Conservation (phyloP, 106 monocot species). For the Xerophyta viscosa region DNA sequence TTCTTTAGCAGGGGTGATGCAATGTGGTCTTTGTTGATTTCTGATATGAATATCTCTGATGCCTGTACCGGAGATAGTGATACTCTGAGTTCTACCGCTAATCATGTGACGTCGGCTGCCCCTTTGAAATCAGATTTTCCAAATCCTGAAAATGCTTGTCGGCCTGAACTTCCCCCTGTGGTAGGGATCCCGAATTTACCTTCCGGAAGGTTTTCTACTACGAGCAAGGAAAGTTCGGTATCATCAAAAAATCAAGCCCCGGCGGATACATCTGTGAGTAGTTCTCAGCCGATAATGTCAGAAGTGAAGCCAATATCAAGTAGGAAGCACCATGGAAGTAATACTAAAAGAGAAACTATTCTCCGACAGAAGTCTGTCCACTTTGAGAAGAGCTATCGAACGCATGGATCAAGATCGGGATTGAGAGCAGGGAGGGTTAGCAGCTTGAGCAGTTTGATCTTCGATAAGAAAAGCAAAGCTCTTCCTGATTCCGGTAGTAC, state of each 20-base stretch:
- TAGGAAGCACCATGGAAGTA: slow-evolving; percentile 36
- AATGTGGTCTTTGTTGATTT: slow-evolving; percentile 84
- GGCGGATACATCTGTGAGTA: slow-evolving; percentile 14
- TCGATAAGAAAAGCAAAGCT: slow-evolving; percentile 54
- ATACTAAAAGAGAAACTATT: slow-evolving; percentile 59
- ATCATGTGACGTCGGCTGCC: slow-evolving; percentile 19
- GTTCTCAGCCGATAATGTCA: slow-evolving; percentile 6
- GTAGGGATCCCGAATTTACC: slow-evolving; percentile 22
- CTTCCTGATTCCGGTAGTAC: slow-evolving; percentile 24
- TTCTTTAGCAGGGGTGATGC: slow-evolving; percentile 72
- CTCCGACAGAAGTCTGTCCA: slow-evolving; percentile 48
- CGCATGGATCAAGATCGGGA: slow-evolving; percentile 57
- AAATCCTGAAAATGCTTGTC: slow-evolving; percentile 2
- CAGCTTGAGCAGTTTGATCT: slow-evolving; percentile 22
- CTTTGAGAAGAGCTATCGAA: slow-evolving; percentile 62
- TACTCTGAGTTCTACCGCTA: slow-evolving; percentile 4
- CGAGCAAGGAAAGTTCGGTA: slow-evolving; percentile 19
- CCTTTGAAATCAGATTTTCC: slow-evolving; percentile 8
- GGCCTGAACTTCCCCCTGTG: slow-evolving; percentile 10
- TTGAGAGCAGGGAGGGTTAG: slow-evolving; percentile 43
- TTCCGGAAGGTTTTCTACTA: slow-evolving; percentile 24
- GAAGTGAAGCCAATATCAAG: slow-evolving; percentile 25
- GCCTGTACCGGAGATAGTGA: slow-evolving; percentile 59
- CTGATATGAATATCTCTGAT: slow-evolving; percentile 69
- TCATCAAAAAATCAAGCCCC: slow-evolving; percentile 13